Conservation (phyloP, 345 rosid species). For the Salix udensis region DNA sequence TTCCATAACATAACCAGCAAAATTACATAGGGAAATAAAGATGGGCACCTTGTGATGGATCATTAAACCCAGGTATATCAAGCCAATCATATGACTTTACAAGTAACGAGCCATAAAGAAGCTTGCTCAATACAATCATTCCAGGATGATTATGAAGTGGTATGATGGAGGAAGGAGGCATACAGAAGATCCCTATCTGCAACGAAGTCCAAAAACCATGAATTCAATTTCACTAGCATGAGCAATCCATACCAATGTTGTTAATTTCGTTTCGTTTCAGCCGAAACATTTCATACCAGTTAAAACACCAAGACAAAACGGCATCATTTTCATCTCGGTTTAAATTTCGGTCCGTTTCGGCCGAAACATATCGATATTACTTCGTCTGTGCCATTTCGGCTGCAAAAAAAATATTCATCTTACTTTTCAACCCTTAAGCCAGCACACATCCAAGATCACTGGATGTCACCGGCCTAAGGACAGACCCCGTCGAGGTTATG, state of each 20-base stretch:
- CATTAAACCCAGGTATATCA: slow-evolving; percentile 44
- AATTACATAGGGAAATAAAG: neutral
- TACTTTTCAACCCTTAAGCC: too few relatives aligned
- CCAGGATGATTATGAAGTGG: slow-evolving; percentile 98
- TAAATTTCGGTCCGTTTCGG: too few relatives aligned
- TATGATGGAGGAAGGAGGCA: slow-evolving; percentile 82
- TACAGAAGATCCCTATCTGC: slow-evolving; percentile 94
- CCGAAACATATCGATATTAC: too few relatives aligned
- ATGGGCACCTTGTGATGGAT: slow-evolving; percentile 58
- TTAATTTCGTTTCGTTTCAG: too few relatives aligned
- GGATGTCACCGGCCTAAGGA: too few relatives aligned
- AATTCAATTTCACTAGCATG: neutral
- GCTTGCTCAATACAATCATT: slow-evolving; percentile 92
- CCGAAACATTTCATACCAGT: too few relatives aligned
- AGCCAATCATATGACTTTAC: slow-evolving; percentile 90
- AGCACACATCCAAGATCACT: too few relatives aligned
- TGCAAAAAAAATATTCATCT: too few relatives aligned
- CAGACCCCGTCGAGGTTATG: too few relatives aligned
- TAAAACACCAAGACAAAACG: too few relatives aligned
- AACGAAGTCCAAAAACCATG: slow-evolving; percentile 2
- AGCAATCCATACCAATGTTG: neutral
- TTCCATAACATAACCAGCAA: neutral
- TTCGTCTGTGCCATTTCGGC: too few relatives aligned
- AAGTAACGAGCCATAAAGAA: slow-evolving; percentile 74
- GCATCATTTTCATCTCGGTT: too few relatives aligned